Base-by-base conservation (phyloP, 768 basidiomycete genomes). In the Lenzites betulinus region DNA sequence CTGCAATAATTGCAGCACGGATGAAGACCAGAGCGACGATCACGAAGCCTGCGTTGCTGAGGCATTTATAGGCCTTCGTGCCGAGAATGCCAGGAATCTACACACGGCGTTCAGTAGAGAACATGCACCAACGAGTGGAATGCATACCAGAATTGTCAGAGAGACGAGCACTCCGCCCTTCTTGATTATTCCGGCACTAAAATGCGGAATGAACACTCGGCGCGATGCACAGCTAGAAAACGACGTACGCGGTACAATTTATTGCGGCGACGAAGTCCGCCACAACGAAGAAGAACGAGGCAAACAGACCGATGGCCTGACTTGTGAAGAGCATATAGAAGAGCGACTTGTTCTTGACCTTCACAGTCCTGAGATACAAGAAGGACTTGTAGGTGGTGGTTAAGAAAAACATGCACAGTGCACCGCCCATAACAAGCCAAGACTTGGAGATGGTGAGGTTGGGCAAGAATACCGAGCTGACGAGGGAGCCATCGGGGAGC, bases 1-100 rank as follows among this genome's bases (percentile, higher is more conserved):
- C 64, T 6, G 70, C 72, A 2, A 77, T 67, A 15, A 80, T 79
- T 23, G 77, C 75, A 23, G 72, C 65, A 58, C 81, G 80, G 22
- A 86, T 75, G 16, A 79, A 48, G 3, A 67, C 66, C 42, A 87
- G 67, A 18, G 77, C 66, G 22, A 76, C 62, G 15, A 83, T 74
- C 53, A 89, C 79, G 54, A 83, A 63, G n/a, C 77, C 77, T n/a
- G 84, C 81, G 59, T 82, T 81, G 69, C 84, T 80, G 62, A 88
- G 72, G 65, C 86, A 88, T 66, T 80, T 81, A 65, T 88, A 89
- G 8, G 83, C 85, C 68, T 89, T 89, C 65, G 83, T 74, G 15
- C 87, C 87, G 35, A 86, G 75, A 30, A 88, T 82, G 30, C 85
- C 86, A 0, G 84, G 80, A 42, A 88, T 78, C 87, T 87, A 54